Evolutionary conservation across 176 grass and related monocot species (phyloP).

Genomic region (Raddia guianensis): DNA sequence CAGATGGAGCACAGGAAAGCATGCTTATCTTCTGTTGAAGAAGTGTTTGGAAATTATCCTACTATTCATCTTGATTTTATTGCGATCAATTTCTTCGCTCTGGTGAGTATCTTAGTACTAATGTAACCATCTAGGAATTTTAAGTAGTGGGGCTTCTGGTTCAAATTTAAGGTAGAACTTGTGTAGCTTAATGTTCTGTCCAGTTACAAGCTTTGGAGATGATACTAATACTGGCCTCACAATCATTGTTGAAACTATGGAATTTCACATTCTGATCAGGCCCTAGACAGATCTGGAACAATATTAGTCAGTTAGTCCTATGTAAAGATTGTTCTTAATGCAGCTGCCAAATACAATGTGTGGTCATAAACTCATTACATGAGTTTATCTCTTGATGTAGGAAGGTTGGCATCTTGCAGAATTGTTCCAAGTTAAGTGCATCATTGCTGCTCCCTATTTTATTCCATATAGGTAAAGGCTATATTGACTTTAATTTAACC

Average conservation of each 20-base stretch:
- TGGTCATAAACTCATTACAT: conserved; percentile 37
- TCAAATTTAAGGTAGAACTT: neutral
- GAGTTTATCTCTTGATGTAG: conserved; percentile 50
- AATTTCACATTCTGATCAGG: neutral
- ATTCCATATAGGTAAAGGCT: conserved; percentile 86
- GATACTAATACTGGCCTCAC: neutral
- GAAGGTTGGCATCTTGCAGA: conserved; percentile 99
- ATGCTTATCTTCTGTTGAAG: conserved; percentile 68
- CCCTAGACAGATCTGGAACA: neutral
- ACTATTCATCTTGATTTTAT: conserved; percentile 62
- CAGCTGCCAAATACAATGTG: neutral
- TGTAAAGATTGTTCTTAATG: neutral
- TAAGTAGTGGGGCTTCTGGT: neutral
- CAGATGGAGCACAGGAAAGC: conserved; percentile 70
- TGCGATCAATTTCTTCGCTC: conserved; percentile 86
- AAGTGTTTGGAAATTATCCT: conserved; percentile 66
- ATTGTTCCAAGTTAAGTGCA: conserved; percentile 74
- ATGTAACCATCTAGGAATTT: neutral
- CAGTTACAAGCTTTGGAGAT: neutral
- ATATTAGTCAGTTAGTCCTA: neutral
- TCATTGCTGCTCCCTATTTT: conserved; percentile 84
- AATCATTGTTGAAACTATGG: conserved; percentile 2
- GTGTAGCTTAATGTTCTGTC: neutral
- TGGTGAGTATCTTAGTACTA: conserved; percentile 47
- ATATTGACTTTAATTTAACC: conserved; percentile 11